A percentile compares a stretch with the other conserved stretches of the same genome.
These are phyloP conservation scores for Schizophyllum commune DNA, from an alignment of 1,284 basidiomycete species.

Conservation along the genomic window DNA sequence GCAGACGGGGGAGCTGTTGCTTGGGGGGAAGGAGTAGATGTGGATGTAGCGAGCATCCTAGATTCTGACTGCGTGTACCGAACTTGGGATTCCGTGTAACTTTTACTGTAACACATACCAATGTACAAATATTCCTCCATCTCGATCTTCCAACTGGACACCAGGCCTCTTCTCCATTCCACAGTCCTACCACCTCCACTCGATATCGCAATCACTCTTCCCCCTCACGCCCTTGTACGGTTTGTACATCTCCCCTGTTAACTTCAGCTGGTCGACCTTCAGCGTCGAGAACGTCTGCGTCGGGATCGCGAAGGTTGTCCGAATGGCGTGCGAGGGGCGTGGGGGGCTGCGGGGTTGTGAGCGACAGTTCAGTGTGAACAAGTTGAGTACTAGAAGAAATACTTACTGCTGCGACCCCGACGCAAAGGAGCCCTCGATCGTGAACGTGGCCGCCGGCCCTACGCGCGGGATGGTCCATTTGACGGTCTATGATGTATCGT, in stretches of 20 bases:
- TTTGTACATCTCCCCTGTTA: constrained; percentile 80
- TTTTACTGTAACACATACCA: no score
- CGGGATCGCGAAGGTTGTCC: constrained; percentile 64
- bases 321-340: constrained; percentile 63
- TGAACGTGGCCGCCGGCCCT: constrained; percentile 62
- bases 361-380: constrained; percentile 4
- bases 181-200: constrained; percentile 75
- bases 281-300: constrained; percentile 74
- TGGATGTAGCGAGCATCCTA: no score
- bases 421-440: constrained; percentile 66
- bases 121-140: no score
- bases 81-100: no score
- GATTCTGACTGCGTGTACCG: no score
- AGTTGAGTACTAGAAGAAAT: neutral
- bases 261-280: constrained; percentile 78
- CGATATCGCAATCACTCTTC: constrained; percentile 50
- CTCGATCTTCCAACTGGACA: no score
- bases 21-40: neutral
- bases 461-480: constrained; percentile 73
- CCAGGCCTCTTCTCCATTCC: no score
- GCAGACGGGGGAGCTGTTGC: constrained; percentile 14
- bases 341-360: constrained; percentile 20
- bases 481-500: constrained; percentile 39
- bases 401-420: constrained; percentile 41
- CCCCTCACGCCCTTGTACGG: constrained; percentile 79